These are phyloP conservation scores for Melanogaster broomeanus DNA, from an alignment of 768 basidiomycete species.

Conservation along the genomic window DNA sequence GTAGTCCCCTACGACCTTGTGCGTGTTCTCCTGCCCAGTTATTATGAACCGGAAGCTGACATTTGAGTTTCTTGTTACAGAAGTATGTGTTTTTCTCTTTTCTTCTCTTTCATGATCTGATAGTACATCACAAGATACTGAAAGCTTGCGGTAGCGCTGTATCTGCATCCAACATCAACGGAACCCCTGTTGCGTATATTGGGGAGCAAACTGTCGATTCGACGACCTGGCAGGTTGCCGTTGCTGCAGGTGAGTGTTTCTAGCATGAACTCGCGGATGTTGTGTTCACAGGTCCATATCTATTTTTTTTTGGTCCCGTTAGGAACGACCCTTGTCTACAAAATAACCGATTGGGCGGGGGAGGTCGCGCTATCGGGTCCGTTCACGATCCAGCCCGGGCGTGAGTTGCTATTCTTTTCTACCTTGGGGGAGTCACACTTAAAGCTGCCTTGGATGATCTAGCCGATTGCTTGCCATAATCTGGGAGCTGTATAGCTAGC, in stretches of 20 bases:
- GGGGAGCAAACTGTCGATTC: slow-evolving; percentile 37
- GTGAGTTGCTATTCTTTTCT: background rate
- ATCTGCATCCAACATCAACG: slow-evolving; percentile 45
- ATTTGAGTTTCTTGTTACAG: slow-evolving; percentile 33
- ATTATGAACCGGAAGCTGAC: background rate
- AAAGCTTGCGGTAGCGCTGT: slow-evolving; percentile 43
- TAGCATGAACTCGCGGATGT: background rate
- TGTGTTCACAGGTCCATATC: background rate
- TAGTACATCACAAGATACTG: background rate
- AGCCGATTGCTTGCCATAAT: background rate
- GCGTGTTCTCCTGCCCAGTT: slow-evolving; percentile 22
- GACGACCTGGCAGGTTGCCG: slow-evolving; percentile 55
- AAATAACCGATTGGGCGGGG: slow-evolving; percentile 58
- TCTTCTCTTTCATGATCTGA: background rate
- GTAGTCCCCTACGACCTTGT: slow-evolving; percentile 63
- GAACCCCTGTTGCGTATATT: slow-evolving; percentile 47
- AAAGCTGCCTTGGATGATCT: slow-evolving; percentile 4
- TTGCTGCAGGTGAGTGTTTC: slow-evolving; percentile 41
- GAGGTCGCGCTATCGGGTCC: slow-evolving; percentile 43
- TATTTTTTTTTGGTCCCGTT: background rate
- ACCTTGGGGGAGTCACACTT: background rate
- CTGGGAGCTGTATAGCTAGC: slow-evolving; percentile 2
- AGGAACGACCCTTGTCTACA: slow-evolving; percentile 53
- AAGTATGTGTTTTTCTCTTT: slow-evolving; percentile 8
- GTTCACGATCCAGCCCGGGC: slow-evolving; percentile 41